Conservation (phyloP, 352 stramenopile species). For the Globisporangium splendens region DNA sequence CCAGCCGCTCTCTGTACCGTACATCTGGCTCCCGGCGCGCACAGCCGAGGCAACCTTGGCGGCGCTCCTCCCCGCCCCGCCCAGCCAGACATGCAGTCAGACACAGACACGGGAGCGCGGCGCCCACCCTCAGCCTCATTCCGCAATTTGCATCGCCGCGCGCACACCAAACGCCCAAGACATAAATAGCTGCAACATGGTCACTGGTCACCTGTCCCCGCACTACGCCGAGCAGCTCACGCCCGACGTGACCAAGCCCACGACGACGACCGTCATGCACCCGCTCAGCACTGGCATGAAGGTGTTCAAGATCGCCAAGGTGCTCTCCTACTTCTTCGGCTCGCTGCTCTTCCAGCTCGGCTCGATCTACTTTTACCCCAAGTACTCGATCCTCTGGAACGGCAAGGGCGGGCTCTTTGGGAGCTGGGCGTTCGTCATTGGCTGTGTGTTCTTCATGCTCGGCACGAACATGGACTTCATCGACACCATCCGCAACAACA, state of each 20-base stretch:
- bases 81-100: not conserved
- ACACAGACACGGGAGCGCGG: not conserved
- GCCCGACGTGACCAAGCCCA: slow-evolving; percentile 16
- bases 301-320: slow-evolving; percentile 45
- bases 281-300: slow-evolving; percentile 34
- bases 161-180: not conserved
- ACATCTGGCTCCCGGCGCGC: slow-evolving; percentile 8
- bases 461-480: slow-evolving; percentile 75
- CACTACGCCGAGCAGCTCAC: slow-evolving; percentile 26
- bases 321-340: slow-evolving; percentile 54
- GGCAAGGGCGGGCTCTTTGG: slow-evolving; percentile 59
- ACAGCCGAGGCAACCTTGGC: slow-evolving; percentile 1
- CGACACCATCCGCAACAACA: slow-evolving; percentile 56
- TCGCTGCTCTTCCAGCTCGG: slow-evolving; percentile 71
- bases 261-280: slow-evolving; percentile 7
- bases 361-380: slow-evolving; percentile 81
- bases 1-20: slow-evolving; percentile 10
- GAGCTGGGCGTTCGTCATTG: slow-evolving; percentile 68
- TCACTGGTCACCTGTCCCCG: slow-evolving; percentile 15
- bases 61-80: not conserved
- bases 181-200: slow-evolving; percentile 2
- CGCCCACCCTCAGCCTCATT: slow-evolving; percentile 8
- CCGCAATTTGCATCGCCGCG: slow-evolving; percentile 11
- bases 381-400: slow-evolving; percentile 58
- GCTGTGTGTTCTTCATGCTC: slow-evolving; percentile 64